Base-by-base conservation (phyloP, 192 early-diverging fungal species). In the Entomortierella beljakovae region DNA sequence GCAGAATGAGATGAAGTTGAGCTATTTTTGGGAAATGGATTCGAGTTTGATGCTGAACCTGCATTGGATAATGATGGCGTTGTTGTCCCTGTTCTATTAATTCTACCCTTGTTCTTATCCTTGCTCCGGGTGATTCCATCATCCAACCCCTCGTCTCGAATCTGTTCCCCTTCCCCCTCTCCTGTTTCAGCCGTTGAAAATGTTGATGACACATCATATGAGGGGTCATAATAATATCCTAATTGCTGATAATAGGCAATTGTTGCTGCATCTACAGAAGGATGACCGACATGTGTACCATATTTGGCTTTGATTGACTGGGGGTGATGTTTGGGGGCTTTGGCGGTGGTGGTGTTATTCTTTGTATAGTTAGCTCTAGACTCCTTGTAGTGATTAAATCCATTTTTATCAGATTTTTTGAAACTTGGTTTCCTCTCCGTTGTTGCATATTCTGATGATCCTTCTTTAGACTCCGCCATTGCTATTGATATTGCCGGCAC, bases 341-440 rank as follows among this genome's bases (percentile, higher is more conserved):
- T 9, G 28, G 56, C 33, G 18, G 56, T 29, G 2, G 53, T 28
- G 34, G 37, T 26, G 3, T 60, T 53, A 49, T 26, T 33, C 18
- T 40, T 52, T 25, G 25, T 7, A 43, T 51, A 25, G 2, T 23
- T 26, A 7, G 18, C 22, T 9, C 13, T n/a, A 23, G 26, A 16
- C 32, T 52, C 28, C 31, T 46, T 54, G 50, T 64, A 61, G 35
- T 70, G 75, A 40, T 32, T 37, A 26, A 81, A 74, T 4, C 37
- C 51, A 20, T 61, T 57, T 43, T 74, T 81, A 42, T 81, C 80
- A 4, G 71, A 63, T 48, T 81, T 81, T 61, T 56, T 81, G 40
- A 81, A 81, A 54, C 80, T 81, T 15, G 80, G 80, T 67, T 81
- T 81, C 66, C 80, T 51, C 26, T 74, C 80, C 33, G 55, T 57